phyloP scores from a whole-genome alignment of 805 yeast genomes.

The Starmera quercuum region DNA sequence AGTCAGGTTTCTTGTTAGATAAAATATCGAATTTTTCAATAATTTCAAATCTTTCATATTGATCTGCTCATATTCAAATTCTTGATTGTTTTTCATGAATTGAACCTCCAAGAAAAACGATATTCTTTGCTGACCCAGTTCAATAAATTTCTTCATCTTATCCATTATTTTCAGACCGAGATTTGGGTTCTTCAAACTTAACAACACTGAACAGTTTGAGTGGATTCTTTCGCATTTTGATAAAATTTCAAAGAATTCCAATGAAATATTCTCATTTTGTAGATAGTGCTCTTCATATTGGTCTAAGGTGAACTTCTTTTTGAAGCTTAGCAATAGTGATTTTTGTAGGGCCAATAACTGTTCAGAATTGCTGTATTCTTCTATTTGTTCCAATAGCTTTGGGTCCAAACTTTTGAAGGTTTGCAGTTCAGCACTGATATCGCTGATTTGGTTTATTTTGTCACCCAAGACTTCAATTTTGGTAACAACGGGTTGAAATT shows the following conservation, averaged over 20 bases:
- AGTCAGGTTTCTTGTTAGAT: slow-evolving; percentile 33
- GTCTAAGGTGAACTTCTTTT: slow-evolving; percentile 55
- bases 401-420: slow-evolving; percentile 9
- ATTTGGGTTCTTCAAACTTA: slow-evolving; percentile 60
- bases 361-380: slow-evolving; percentile 12
- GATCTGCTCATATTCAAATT: slow-evolving; percentile 5
- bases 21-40: slow-evolving; percentile 26
- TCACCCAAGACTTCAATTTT: slow-evolving; percentile 27
- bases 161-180: slow-evolving; percentile 61
- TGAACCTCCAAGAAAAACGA: slow-evolving; percentile 31
- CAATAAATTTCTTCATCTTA: slow-evolving; percentile 44
- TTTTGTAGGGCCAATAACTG: slow-evolving; percentile 33
- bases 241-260: slow-evolving; percentile 54
- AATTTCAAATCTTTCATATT: slow-evolving; percentile 11
- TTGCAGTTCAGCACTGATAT: slow-evolving; percentile 7
- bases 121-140: slow-evolving; percentile 47
- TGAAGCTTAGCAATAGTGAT: slow-evolving; percentile 42
- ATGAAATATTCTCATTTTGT: slow-evolving; percentile 29
- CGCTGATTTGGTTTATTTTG: slow-evolving; percentile 13
- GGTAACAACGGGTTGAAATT: slow-evolving; percentile 35
- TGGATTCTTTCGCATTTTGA: slow-evolving; percentile 57
- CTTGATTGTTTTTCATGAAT: slow-evolving; percentile 15
- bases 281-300: slow-evolving; percentile 66
- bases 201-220: slow-evolving; percentile 58
- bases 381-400: slow-evolving; percentile 10